A percentile compares a stretch with the other conserved stretches of the same genome.
phyloP scores from a whole-genome alignment of 441 rosid species.

The Populus hybrid region DNA sequence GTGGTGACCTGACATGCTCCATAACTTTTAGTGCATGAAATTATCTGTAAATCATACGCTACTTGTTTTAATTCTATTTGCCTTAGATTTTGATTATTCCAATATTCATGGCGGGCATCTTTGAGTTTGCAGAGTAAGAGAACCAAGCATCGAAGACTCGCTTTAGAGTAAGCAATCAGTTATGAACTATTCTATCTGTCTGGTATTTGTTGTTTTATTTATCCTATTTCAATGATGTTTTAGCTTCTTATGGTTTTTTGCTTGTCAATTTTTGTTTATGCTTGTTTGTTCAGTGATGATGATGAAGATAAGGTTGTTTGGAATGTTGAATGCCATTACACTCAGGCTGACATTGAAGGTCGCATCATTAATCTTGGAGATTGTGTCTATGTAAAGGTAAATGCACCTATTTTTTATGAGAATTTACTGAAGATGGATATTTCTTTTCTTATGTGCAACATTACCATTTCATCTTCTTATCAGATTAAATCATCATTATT shows the following conservation, averaged over 20 bases:
- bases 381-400: slow-evolving; percentile 74
- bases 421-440: background rate
- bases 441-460: background rate
- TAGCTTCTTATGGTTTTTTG: slow-evolving; percentile 20
- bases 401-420: slow-evolving; percentile 1
- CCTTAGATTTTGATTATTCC: slow-evolving; percentile 14
- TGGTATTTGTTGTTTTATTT: slow-evolving; percentile 10
- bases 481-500: background rate
- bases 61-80: background rate
- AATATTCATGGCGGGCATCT: slow-evolving; percentile 30
- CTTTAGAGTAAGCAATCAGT: slow-evolving; percentile 49
- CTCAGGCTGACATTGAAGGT: slow-evolving; percentile 59
- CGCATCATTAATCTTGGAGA: slow-evolving; percentile 63
- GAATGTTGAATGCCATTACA: slow-evolving; percentile 86
- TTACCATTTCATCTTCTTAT: background rate
- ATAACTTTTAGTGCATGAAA: background rate
- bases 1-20: background rate
- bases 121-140: slow-evolving; percentile 50
- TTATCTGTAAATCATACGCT: background rate
- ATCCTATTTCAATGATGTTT: background rate
- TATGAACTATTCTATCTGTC: slow-evolving; percentile 19
- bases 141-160: slow-evolving; percentile 30
- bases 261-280: slow-evolving; percentile 18
- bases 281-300: slow-evolving; percentile 46
- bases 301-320: slow-evolving; percentile 72